Percentiles rank a stretch among this genome's conserved stretches.
Conservation (phyloP, 1,139 yeast genomes). For the Pichia sp. region DNA sequence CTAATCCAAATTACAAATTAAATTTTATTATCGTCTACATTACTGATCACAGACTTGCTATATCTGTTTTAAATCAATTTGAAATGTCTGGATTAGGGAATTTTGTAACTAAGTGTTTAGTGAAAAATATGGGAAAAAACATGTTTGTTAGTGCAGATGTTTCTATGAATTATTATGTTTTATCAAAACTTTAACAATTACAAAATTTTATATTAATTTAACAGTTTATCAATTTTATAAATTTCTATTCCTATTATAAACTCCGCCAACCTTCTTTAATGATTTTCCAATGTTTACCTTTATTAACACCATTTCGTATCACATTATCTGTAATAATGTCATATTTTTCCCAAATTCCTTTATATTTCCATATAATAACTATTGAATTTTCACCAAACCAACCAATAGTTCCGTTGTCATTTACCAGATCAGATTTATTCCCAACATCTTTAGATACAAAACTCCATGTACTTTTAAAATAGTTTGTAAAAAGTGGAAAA, state of each 20-base stretch:
- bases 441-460: conserved; percentile 72
- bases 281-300: conserved; percentile 44
- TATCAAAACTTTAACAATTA: conserved; percentile 1
- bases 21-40: conserved; percentile 6
- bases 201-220: not conserved
- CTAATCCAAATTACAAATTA: conserved; percentile 7
- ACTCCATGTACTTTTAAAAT: conserved; percentile 86
- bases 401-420: conserved; percentile 64
- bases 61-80: conserved; percentile 3
- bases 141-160: conserved; percentile 10
- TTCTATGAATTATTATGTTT: conserved; percentile 1
- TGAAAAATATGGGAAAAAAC: conserved; percentile 8
- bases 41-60: conserved; percentile 10
- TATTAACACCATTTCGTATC: conserved; percentile 5
- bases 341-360: conserved; percentile 82
- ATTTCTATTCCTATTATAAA: conserved; percentile 27
- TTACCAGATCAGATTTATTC: conserved; percentile 32
- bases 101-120: conserved; percentile 7
- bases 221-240: not conserved
- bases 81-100: conserved; percentile 7
- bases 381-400: conserved; percentile 71
- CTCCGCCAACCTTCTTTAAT: conserved; percentile 76
- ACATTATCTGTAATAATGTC: conserved; percentile 47
- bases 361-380: conserved; percentile 63
- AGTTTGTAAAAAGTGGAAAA: conserved; percentile 57